phyloP scores from a whole-genome alignment of 73 alveolate species.

The Paramecium sonneborni region DNA sequence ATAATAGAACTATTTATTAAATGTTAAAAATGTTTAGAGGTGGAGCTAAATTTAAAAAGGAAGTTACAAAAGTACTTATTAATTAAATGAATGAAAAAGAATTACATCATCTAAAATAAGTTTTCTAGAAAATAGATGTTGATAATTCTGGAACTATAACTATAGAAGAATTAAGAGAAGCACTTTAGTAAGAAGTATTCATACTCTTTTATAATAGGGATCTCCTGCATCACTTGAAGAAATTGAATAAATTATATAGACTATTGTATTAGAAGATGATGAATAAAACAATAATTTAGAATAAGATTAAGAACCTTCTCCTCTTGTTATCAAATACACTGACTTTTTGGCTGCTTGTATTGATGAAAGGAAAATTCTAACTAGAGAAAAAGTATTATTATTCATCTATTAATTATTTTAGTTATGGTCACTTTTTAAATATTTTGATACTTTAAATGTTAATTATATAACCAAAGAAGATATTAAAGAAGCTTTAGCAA shows the following conservation, averaged over 20 bases:
- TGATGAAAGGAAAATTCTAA: constrained; percentile 45
- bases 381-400: constrained; percentile 35
- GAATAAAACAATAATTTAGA: neutral
- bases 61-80: constrained; percentile 25
- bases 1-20: constrained; percentile 41
- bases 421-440: constrained; percentile 65
- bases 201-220: neutral
- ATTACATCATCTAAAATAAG: constrained; percentile 23
- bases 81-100: constrained; percentile 54
- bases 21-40: constrained; percentile 29
- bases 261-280: constrained; percentile 47
- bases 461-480: constrained; percentile 55
- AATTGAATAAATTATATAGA: neutral
- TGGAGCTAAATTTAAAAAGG: constrained; percentile 54
- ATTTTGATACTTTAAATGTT: constrained; percentile 52
- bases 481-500: constrained; percentile 59
- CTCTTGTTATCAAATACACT: constrained; percentile 33
- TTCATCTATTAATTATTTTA: neutral
- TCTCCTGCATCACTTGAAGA: constrained; percentile 25
- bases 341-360: constrained; percentile 53
- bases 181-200: constrained; percentile 25
- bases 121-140: constrained; percentile 40
- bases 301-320: neutral
- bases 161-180: constrained; percentile 46
- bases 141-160: constrained; percentile 58